Evolutionary conservation across 2,329 filamentous ascomycete species (phyloP), one percentile per base, ranked within the genome.

Genomic region (Penicillium sp.): DNA sequence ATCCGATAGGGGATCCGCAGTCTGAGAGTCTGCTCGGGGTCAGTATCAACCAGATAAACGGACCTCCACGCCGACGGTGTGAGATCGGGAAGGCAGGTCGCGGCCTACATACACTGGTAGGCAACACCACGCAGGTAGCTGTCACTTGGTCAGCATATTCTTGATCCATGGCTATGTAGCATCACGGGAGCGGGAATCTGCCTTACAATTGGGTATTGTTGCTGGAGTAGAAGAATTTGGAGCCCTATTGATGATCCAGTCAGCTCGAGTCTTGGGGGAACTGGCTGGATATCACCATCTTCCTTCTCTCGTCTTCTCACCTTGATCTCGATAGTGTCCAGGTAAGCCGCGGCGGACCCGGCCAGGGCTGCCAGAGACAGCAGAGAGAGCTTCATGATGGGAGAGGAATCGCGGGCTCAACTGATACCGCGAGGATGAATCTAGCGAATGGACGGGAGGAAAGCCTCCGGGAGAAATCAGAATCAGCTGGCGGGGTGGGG

Each of bases 41-140:
- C 40, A 49, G 33, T 38, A 23, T 30, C 21, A n/a, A n/a, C n/a
- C n/a, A n/a, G n/a, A n/a, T n/a, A n/a, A n/a, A n/a, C n/a, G n/a
- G n/a, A n/a, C n/a, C n/a, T n/a, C n/a, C n/a, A n/a, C n/a, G n/a
- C n/a, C n/a, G n/a, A n/a, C n/a, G n/a, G n/a, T n/a, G n/a, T n/a
- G n/a, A n/a, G n/a, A n/a, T n/a, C n/a, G n/a, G n/a, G n/a, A n/a
- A n/a, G n/a, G n/a, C n/a, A n/a, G n/a, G n/a, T n/a, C n/a, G n/a
- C n/a, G n/a, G n/a, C 33, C 3, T 5, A 64, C 67, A 50, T 67
- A 73, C 62, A 80, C 74, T 96, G 91, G 72, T 97, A 97, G 50
- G 90, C 91, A 55, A 97, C 75, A 70, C 91, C 91, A 68, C 84
- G 86, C 69, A 96, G 86, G 75, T 83, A 94, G 71, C 78, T 80